Conservation (phyloP, 2,329 filamentous ascomycete genomes). For the Dactylellina haptotyla region DNA sequence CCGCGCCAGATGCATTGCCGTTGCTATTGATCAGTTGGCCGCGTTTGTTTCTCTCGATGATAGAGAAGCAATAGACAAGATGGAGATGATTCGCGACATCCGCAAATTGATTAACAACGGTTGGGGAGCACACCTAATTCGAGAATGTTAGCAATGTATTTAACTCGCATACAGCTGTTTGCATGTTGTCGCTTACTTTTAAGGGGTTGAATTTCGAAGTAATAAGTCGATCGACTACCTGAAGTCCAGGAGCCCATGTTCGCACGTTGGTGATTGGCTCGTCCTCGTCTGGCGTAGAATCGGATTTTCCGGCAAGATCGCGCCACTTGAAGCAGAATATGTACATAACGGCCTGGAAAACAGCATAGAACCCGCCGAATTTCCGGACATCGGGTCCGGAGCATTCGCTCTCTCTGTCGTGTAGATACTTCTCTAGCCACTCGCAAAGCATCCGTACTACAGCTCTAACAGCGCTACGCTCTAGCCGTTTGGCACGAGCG, state of each 20-base stretch:
- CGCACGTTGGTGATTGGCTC: slow-evolving; percentile 73
- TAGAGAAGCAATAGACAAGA: slow-evolving; percentile 87
- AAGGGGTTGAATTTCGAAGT: slow-evolving; percentile 91
- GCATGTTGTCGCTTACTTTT: slow-evolving; percentile 70
- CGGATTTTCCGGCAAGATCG: slow-evolving; percentile 75
- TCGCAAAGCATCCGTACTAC: slow-evolving; percentile 82
- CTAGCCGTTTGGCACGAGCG: slow-evolving; percentile 84
- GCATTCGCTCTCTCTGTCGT: slow-evolving; percentile 76
- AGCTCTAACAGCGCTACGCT: slow-evolving; percentile 77
- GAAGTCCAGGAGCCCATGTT: slow-evolving; percentile 83
- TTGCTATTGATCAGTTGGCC: slow-evolving; percentile 73
- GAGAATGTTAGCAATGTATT: slow-evolving; percentile 11
- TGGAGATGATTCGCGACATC: slow-evolving; percentile 84
- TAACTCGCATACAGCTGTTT: too few relatives aligned
- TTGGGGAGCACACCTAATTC: slow-evolving; percentile 68
- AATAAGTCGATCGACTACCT: slow-evolving; percentile 78
- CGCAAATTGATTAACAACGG: slow-evolving; percentile 91
- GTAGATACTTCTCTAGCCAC: slow-evolving; percentile 79
- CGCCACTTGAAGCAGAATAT: slow-evolving; percentile 99
- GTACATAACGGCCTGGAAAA: slow-evolving; percentile 89
- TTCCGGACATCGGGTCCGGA: slow-evolving; percentile 84
- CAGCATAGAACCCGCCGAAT: slow-evolving; percentile 85
- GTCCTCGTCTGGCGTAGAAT: slow-evolving; percentile 67
- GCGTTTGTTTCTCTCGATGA: slow-evolving; percentile 92
- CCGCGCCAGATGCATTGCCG: slow-evolving; percentile 68